Evolutionary conservation across 306 rosid genomes (phyloP).

Genomic region (Dalbergia oliveri): DNA sequence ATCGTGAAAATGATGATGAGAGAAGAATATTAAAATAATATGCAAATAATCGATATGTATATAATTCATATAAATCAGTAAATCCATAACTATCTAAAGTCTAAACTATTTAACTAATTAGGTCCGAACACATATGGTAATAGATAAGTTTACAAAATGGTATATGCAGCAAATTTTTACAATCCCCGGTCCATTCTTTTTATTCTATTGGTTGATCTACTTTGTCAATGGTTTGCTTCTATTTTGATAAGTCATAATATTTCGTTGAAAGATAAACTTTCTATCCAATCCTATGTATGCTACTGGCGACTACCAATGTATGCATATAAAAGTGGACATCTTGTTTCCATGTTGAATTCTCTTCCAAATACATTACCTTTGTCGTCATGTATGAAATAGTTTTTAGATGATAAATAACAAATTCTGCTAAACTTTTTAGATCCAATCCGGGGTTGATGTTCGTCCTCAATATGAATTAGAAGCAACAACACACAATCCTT

Average conservation of each 20-base stretch:
- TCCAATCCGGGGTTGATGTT: constrained; percentile 54
- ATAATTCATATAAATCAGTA: too few species aligned
- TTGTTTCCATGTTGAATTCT: constrained; percentile 4
- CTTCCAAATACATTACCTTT: neutral
- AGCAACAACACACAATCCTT: constrained; percentile 48
- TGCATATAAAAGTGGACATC: neutral
- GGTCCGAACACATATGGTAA: neutral
- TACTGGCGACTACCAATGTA: neutral
- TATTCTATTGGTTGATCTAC: neutral
- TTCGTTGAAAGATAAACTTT: neutral
- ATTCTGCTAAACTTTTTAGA: constrained; percentile 53
- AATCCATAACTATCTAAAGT: neutral
- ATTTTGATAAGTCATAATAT: neutral
- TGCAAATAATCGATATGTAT: too few species aligned
- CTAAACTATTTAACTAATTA: neutral
- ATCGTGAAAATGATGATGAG: too few species aligned
- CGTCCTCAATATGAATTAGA: constrained; percentile 56
- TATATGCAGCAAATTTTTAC: neutral
- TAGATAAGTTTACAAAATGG: constrained; percentile 6
- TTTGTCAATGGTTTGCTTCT: neutral
- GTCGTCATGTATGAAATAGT: neutral
- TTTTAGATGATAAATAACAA: neutral
- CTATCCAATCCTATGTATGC: neutral
- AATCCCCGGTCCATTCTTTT: neutral
- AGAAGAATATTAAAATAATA: too few species aligned